These are phyloP conservation scores for Lasiosphaeris hirsuta DNA, from an alignment of 495 filamentous ascomycete species.

Conservation along the genomic window DNA sequence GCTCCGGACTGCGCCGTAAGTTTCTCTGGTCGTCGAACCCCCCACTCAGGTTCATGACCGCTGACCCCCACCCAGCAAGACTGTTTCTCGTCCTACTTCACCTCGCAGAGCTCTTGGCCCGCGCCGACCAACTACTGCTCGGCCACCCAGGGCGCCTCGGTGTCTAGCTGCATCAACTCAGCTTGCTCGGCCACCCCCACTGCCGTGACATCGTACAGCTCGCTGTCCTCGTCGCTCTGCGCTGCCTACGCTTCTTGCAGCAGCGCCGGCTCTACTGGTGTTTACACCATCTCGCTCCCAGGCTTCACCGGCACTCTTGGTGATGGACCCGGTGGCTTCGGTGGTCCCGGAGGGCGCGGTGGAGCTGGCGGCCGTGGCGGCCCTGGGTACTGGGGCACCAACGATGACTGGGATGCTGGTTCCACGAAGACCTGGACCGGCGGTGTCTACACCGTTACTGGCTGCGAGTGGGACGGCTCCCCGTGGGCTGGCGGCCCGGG, in stretches of 20 bases:
- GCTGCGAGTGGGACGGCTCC: slow-evolving; percentile 44
- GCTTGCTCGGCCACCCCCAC: slow-evolving; percentile 41
- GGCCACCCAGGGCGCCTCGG: slow-evolving; percentile 30
- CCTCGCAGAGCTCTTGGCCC: slow-evolving; percentile 36
- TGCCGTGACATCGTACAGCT: slow-evolving; percentile 36
- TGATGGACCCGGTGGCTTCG: slow-evolving; percentile 24
- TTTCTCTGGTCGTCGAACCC: slow-evolving; percentile 6
- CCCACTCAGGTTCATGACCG: neutral
- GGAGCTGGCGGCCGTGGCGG: slow-evolving; percentile 10
- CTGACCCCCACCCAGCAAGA: slow-evolving; percentile 29
- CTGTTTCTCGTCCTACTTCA: slow-evolving; percentile 43
- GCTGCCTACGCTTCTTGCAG: slow-evolving; percentile 36
- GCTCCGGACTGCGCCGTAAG: slow-evolving; percentile 45
- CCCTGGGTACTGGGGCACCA: slow-evolving; percentile 4
- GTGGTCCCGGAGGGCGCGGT: neutral
- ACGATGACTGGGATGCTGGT: slow-evolving; percentile 11
- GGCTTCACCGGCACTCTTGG: slow-evolving; percentile 33
- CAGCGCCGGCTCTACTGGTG: slow-evolving; percentile 37
- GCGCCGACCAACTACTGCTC: slow-evolving; percentile 44
- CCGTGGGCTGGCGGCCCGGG: slow-evolving; percentile 46
- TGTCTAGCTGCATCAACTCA: slow-evolving; percentile 35
- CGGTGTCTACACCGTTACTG: slow-evolving; percentile 45
- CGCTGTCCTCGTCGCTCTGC: slow-evolving; percentile 42
- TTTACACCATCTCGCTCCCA: slow-evolving; percentile 39
- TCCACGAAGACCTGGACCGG: slow-evolving; percentile 38